These are phyloP conservation scores for Suhomyces maxii DNA, from an alignment of 1,139 yeast genomes.

Conservation along the genomic window DNA sequence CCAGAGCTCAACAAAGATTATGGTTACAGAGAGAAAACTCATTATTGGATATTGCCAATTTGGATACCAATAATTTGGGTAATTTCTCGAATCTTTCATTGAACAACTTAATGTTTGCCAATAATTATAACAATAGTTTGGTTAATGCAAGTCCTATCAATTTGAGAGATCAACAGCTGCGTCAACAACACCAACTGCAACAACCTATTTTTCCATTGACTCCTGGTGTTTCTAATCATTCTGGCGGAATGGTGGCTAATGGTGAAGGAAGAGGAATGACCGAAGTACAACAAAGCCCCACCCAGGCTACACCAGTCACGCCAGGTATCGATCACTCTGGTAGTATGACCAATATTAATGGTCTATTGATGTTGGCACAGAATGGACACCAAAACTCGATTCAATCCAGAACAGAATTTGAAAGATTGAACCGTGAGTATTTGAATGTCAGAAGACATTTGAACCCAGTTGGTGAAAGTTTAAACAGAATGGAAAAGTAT, in stretches of 20 bases:
- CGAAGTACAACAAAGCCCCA: background rate
- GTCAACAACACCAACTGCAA: slow-evolving; percentile 5
- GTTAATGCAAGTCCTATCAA: slow-evolving; percentile 7
- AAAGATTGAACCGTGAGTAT: slow-evolving; percentile 72
- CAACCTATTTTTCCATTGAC: slow-evolving; percentile 12
- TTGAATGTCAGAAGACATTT: slow-evolving; percentile 65
- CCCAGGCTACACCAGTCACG: background rate
- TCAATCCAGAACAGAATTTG: slow-evolving; percentile 73
- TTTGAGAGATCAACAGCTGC: slow-evolving; percentile 4
- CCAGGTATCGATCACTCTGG: slow-evolving; percentile 8
- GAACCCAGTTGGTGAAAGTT: slow-evolving; percentile 67
- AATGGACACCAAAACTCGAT: slow-evolving; percentile 47
- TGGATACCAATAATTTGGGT: slow-evolving; percentile 33
- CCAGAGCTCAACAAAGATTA: slow-evolving; percentile 77
- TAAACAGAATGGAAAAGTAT: slow-evolving; percentile 44
- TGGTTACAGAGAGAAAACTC: slow-evolving; percentile 84
- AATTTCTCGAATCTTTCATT: slow-evolving; percentile 47
- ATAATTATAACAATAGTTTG: slow-evolving; percentile 25
- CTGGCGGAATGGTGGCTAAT: background rate
- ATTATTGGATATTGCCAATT: slow-evolving; percentile 53
- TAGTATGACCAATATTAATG: slow-evolving; percentile 28
- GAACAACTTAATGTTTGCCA: slow-evolving; percentile 49
- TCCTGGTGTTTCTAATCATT: slow-evolving; percentile 12
- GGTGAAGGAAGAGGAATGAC: slow-evolving; percentile 2
- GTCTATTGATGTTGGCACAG: slow-evolving; percentile 34